These are phyloP conservation scores for Scenedesmus sp. DNA, from an alignment of 163 green algal genomes.

Conservation along the genomic window DNA sequence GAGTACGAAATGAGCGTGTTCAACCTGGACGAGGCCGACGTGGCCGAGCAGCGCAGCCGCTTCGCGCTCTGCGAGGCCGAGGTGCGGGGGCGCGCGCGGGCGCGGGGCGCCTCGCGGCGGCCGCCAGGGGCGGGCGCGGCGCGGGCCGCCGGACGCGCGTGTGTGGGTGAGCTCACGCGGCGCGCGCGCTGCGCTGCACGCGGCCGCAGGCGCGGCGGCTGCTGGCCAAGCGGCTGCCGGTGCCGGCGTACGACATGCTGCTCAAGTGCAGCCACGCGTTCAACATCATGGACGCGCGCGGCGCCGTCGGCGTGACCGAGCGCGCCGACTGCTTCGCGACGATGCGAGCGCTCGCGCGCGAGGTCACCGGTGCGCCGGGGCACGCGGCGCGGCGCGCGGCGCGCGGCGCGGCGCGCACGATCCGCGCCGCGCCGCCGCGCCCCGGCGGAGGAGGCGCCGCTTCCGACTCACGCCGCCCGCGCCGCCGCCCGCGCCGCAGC, in stretches of 20 bases:
- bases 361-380: constrained; percentile 67
- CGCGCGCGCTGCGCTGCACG: too few relatives aligned
- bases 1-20: constrained; percentile 97
- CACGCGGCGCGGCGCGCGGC: too few relatives aligned
- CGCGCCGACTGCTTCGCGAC: constrained; percentile 93
- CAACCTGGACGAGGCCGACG: constrained; percentile 95
- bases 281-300: constrained; percentile 97
- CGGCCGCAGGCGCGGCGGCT: constrained; percentile 70
- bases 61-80: constrained; percentile 44
- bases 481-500: constrained; percentile 20
- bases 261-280: constrained; percentile 97
- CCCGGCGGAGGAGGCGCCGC: too few relatives aligned
- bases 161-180: too few relatives aligned
- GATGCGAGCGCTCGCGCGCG: constrained; percentile 86
- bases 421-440: too few relatives aligned
- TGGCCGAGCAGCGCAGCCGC: constrained; percentile 61
- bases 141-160: too few relatives aligned
- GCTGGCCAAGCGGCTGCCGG: constrained; percentile 87
- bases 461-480: neutral
- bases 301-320: constrained; percentile 96
- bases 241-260: constrained; percentile 96
- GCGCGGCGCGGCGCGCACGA: too few relatives aligned
- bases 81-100: neutral
- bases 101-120: too few relatives aligned
- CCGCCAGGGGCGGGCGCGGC: too few relatives aligned